phyloP scores from a whole-genome alignment of 1,284 basidiomycete genomes.

The Trichosporon asahii region DNA sequence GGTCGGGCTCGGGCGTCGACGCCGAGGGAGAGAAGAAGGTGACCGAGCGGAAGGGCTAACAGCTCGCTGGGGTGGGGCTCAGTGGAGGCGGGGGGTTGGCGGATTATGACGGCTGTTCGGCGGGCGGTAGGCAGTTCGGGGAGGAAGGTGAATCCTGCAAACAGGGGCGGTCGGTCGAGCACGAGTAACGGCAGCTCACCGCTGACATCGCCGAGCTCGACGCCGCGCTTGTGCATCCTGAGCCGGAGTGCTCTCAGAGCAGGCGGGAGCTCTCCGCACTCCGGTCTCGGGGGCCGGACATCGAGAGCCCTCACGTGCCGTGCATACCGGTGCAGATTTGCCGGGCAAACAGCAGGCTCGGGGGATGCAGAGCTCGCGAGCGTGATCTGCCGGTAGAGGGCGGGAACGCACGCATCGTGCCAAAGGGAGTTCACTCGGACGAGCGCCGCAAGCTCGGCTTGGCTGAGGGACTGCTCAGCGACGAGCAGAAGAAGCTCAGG shows the following conservation, averaged over 20 bases:
- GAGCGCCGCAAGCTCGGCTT: not conserved
- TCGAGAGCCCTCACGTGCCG: not conserved
- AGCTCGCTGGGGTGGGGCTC: not conserved
- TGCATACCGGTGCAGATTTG: not conserved
- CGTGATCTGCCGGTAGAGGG: not conserved
- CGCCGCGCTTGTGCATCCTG: not conserved
- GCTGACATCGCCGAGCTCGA: not conserved
- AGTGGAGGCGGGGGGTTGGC: not conserved
- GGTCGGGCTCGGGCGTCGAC: not conserved
- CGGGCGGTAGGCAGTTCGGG: not conserved
- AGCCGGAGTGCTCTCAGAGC: not conserved
- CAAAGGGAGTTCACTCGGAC: not conserved
- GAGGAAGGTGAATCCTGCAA: not conserved
- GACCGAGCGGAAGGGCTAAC: not conserved
- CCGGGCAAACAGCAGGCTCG: not conserved
- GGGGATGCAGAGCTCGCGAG: not conserved
- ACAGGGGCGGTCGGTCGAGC: not conserved
- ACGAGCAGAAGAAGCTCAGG: not conserved
- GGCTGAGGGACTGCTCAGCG: not conserved
- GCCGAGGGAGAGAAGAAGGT: not conserved
- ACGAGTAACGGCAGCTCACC: not conserved
- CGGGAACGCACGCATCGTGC: not conserved
- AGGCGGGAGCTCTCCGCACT: not conserved
- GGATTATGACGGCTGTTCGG: not conserved
- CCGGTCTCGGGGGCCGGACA: not conserved